Evolutionary conservation across 257 asterid genomes (phyloP).

Genomic region (Paraleonurus japonicus): DNA sequence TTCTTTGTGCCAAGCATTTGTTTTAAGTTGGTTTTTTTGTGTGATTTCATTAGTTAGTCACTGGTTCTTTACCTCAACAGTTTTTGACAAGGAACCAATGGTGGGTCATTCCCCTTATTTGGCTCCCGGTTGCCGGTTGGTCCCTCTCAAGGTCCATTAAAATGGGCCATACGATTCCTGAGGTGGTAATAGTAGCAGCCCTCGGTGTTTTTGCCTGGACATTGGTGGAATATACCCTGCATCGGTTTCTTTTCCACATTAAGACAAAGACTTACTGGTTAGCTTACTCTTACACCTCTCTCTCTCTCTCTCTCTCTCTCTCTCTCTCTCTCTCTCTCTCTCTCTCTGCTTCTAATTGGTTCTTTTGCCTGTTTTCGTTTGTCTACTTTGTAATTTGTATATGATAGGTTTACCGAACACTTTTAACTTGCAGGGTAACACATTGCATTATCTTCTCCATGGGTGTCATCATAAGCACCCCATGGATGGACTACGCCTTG

Average conservation of each 20-base stretch:
- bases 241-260: slow-evolving; percentile 74
- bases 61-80: slow-evolving; percentile 40
- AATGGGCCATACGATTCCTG: slow-evolving; percentile 47
- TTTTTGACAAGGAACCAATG: slow-evolving; percentile 68
- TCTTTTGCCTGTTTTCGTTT: background rate
- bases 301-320: too few relatives aligned
- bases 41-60: background rate
- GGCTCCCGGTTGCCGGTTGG: slow-evolving; percentile 83
- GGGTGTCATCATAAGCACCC: slow-evolving; percentile 98
- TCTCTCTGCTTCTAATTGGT: background rate
- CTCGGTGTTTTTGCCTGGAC: slow-evolving; percentile 70
- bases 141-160: slow-evolving; percentile 40
- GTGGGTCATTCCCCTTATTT: slow-evolving; percentile 81
- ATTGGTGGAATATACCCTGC: slow-evolving; percentile 65
- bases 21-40: background rate
- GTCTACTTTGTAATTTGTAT: background rate
- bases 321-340: background rate
- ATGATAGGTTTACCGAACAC: background rate
- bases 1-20: background rate
- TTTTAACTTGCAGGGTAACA: slow-evolving; percentile 56
- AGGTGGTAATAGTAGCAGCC: slow-evolving; percentile 37
- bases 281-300: slow-evolving; percentile 19
- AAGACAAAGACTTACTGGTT: slow-evolving; percentile 61
- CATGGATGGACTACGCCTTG: slow-evolving; percentile 78
- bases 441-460: slow-evolving; percentile 74